Conservation (phyloP, 2,329 filamentous ascomycete species). For the Thermoascus crustaceus region DNA sequence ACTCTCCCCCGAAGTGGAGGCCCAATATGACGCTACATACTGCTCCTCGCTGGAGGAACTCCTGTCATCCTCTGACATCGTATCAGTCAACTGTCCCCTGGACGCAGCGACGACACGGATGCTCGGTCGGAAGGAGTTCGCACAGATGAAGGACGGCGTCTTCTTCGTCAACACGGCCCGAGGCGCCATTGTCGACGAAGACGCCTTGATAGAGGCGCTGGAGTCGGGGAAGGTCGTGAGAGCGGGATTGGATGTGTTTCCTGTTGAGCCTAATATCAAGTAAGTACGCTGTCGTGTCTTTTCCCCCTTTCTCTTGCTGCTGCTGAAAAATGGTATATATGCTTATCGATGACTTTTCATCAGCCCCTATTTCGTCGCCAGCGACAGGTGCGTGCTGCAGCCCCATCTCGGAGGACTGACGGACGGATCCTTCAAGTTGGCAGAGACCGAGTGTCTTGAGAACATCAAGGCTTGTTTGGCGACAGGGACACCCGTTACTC, state of each 20-base stretch:
- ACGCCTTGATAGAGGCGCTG: conserved; percentile 36
- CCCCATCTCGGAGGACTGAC: conserved; percentile 41
- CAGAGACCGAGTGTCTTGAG: conserved; percentile 40
- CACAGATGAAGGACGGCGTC: conserved; percentile 37
- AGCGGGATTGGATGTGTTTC: conserved; percentile 43
- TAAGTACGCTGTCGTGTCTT: too few species aligned
- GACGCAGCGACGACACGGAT: conserved; percentile 33
- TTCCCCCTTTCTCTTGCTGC: too few species aligned
- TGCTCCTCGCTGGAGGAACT: conserved; percentile 32
- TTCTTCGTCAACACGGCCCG: conserved; percentile 43
- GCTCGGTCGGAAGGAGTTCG: conserved; percentile 35
- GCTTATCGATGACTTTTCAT: background rate
- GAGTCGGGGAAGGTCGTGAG: conserved; percentile 37
- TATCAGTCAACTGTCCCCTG: conserved; percentile 44
- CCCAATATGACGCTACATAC: conserved; percentile 28
- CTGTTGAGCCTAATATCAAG: conserved; percentile 37
- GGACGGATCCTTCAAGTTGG: conserved; percentile 36
- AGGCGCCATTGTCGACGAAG: conserved; percentile 39
- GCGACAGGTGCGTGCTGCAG: conserved; percentile 37
- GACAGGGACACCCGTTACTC: conserved; percentile 32
- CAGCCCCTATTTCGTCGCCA: conserved; percentile 30
- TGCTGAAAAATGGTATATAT: too few species aligned
- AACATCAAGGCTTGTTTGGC: conserved; percentile 36
- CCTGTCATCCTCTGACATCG: conserved; percentile 32
- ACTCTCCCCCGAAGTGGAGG: conserved; percentile 28